Conservation (phyloP, 495 filamentous ascomycete species). For the Neurospora sp. region DNA sequence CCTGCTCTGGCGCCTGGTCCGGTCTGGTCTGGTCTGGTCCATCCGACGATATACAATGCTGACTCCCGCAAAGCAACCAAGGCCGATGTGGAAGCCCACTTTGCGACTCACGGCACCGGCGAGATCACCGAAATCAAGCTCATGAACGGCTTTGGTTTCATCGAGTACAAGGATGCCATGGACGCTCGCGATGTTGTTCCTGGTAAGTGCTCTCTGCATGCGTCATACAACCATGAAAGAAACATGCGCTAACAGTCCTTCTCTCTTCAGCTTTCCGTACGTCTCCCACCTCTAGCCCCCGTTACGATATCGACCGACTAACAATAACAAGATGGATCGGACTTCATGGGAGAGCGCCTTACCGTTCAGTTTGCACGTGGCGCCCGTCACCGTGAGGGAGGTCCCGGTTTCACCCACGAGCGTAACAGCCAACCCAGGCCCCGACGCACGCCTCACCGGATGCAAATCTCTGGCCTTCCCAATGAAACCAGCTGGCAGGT, state of each 20-base stretch:
- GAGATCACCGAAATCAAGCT: slow-evolving; percentile 98
- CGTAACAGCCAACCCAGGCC: slow-evolving; percentile 78
- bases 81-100: slow-evolving; percentile 91
- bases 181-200: slow-evolving; percentile 96
- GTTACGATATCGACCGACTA: slow-evolving; percentile 26
- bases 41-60: slow-evolving; percentile 4
- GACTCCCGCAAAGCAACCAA: slow-evolving; percentile 64
- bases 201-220: slow-evolving; percentile 47
- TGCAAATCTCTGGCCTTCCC: slow-evolving; percentile 95
- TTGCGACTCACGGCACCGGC: slow-evolving; percentile 87
- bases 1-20: background rate
- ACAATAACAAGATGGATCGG: slow-evolving; percentile 71
- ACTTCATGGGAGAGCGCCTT: slow-evolving; percentile 93
- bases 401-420: slow-evolving; percentile 51
- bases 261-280: slow-evolving; percentile 44
- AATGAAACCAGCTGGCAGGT: slow-evolving; percentile 99
- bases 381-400: slow-evolving; percentile 69
- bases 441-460: slow-evolving; percentile 86
- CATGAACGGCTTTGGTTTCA: slow-evolving; percentile 99
- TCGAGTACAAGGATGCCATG: slow-evolving; percentile 96
- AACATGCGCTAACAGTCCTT: slow-evolving; percentile 15
- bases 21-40: background rate
- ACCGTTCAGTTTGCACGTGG: slow-evolving; percentile 97
- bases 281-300: slow-evolving; percentile 34
- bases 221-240: slow-evolving; percentile 5